These are phyloP conservation scores for Fraxinus albicans DNA, from an alignment of 305 asterid species.

Conservation along the genomic window DNA sequence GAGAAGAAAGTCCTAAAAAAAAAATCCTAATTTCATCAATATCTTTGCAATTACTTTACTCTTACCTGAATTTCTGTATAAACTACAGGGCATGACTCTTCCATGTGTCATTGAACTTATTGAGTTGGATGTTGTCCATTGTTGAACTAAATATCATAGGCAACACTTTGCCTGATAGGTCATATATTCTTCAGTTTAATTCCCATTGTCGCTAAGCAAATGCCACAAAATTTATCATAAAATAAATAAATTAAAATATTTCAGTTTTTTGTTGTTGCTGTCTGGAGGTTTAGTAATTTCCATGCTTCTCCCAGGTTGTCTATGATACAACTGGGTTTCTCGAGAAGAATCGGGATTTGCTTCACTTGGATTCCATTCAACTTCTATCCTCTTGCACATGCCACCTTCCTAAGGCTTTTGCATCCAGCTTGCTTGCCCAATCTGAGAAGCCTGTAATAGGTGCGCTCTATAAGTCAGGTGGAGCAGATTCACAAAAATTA, in stretches of 20 bases:
- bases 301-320: slow-evolving; percentile 60
- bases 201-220: background rate
- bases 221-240: background rate
- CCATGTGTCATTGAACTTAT: background rate
- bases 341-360: slow-evolving; percentile 96
- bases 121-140: background rate
- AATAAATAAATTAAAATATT: background rate
- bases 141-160: background rate
- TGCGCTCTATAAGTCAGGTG: slow-evolving; percentile 88
- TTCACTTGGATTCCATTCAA: slow-evolving; percentile 88
- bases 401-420: slow-evolving; percentile 92
- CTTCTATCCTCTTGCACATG: slow-evolving; percentile 89
- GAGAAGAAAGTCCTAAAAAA: background rate
- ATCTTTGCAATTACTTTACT: background rate
- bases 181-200: slow-evolving; percentile 6
- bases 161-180: background rate
- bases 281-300: slow-evolving; percentile 5
- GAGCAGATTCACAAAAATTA: slow-evolving; percentile 96
- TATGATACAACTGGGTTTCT: slow-evolving; percentile 92
- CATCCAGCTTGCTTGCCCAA: slow-evolving; percentile 78
- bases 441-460: slow-evolving; percentile 90
- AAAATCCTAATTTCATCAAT: background rate
- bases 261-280: slow-evolving; percentile 3
- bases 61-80: background rate
- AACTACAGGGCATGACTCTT: background rate